These are phyloP conservation scores for Globisporangium perplexum DNA, from an alignment of 352 stramenopile species.

Conservation along the genomic window DNA sequence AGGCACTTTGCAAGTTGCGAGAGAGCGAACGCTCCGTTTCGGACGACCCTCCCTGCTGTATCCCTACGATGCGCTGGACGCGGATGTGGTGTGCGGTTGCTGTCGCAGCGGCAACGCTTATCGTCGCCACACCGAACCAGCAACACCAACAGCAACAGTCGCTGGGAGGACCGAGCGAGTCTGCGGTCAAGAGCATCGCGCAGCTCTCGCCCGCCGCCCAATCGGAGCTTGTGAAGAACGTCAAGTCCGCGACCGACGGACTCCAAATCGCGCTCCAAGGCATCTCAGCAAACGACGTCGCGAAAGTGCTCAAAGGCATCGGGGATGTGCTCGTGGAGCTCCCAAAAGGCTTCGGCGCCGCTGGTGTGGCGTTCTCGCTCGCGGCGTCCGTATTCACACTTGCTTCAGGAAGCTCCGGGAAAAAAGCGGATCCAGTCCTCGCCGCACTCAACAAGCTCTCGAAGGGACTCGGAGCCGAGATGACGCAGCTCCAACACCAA, in stretches of 20 bases:
- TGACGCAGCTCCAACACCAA: slow-evolving; percentile 21
- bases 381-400: slow-evolving; percentile 30
- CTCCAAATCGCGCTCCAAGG: slow-evolving; percentile 35
- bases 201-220: slow-evolving; percentile 8
- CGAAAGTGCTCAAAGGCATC: slow-evolving; percentile 31
- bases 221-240: slow-evolving; percentile 15
- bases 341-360: slow-evolving; percentile 25
- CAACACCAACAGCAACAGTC: background rate
- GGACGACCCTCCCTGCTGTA: too few relatives aligned
- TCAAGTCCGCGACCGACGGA: slow-evolving; percentile 38
- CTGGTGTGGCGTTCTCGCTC: slow-evolving; percentile 40
- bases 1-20: too few relatives aligned
- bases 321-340: slow-evolving; percentile 29
- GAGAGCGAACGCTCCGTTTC: background rate
- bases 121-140: background rate
- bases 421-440: slow-evolving; percentile 26
- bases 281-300: slow-evolving; percentile 19
- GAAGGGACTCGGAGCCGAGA: slow-evolving; percentile 18
- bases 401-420: background rate
- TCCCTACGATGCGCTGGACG: slow-evolving; percentile 4
- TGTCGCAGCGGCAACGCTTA: background rate
- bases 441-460: slow-evolving; percentile 22
- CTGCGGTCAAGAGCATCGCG: slow-evolving; percentile 5
- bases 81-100: background rate
- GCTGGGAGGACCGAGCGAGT: background rate